Evolutionary conservation across 257 asterid genomes (phyloP).

Genomic region (Przewalskia tangutica): DNA sequence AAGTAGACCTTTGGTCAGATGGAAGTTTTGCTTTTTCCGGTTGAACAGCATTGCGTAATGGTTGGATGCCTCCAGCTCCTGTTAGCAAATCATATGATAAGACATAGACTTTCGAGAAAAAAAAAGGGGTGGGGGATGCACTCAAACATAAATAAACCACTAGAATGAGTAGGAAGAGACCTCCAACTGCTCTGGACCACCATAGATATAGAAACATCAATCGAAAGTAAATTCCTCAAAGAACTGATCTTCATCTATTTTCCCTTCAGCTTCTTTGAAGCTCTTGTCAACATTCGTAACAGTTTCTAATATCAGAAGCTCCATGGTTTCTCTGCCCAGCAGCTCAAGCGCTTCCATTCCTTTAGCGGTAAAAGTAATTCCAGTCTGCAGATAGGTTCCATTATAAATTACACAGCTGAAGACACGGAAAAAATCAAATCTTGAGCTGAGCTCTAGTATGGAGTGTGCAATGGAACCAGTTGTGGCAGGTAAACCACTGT

Average conservation of each 20-base stretch:
- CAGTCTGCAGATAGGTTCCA: conserved; percentile 40
- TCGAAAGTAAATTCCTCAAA: conserved; percentile 76
- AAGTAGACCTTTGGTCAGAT: conserved; percentile 54
- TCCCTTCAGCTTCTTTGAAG: conserved; percentile 30
- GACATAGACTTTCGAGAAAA: not conserved
- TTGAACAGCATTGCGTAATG: conserved; percentile 70
- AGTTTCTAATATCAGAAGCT: conserved; percentile 74
- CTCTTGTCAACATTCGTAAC: conserved; percentile 53
- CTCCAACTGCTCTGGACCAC: conserved; percentile 98
- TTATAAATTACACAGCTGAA: not conserved
- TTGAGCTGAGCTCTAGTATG: conserved; percentile 51
- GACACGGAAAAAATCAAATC: not conserved
- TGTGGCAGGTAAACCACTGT: conserved; percentile 46
- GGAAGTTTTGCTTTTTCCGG: conserved; percentile 81
- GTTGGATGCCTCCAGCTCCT: conserved; percentile 93
- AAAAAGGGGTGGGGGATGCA: too few relatives aligned
- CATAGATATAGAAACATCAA: conserved; percentile 89
- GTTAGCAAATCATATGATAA: conserved; percentile 7
- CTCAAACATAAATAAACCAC: not conserved
- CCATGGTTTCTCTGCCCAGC: conserved; percentile 89
- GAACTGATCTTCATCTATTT: conserved; percentile 56
- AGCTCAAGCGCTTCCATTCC: conserved; percentile 87
- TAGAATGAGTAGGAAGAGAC: conserved; percentile 21
- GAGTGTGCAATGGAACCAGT: conserved; percentile 63
- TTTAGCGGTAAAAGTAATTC: conserved; percentile 72